These are phyloP conservation scores for Neofusicoccum sp. DNA, from an alignment of 2,329 filamentous ascomycete genomes.

Conservation along the genomic window DNA sequence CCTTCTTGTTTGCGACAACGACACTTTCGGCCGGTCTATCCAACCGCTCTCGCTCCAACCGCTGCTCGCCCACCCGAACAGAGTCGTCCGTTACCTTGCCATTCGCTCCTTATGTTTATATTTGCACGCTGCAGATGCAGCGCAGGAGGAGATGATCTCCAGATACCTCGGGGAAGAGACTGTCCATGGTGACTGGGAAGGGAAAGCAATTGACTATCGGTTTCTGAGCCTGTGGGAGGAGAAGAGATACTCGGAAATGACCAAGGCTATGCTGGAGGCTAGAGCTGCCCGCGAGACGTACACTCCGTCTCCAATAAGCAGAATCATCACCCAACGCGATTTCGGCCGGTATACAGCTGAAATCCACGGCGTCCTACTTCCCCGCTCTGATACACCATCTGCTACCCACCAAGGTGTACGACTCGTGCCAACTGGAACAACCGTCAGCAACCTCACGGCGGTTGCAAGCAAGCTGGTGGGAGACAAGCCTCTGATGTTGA, in stretches of 20 bases:
- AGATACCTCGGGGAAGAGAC: constrained; percentile 63
- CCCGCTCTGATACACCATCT: constrained; percentile 26
- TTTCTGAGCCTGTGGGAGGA: constrained; percentile 68
- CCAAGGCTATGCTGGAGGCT: constrained; percentile 21
- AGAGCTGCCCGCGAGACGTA: neutral
- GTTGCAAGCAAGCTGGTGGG: constrained; percentile 68
- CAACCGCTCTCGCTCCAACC: constrained; percentile 66
- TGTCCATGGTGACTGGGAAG: constrained; percentile 73
- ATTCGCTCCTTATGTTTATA: constrained; percentile 77
- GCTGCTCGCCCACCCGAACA: constrained; percentile 61
- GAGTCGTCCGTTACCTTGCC: constrained; percentile 72
- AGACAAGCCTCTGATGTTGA: constrained; percentile 71
- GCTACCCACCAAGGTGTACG: constrained; percentile 3
- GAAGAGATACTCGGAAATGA: constrained; percentile 47
- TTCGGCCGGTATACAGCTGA: constrained; percentile 21
- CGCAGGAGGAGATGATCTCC: constrained; percentile 68
- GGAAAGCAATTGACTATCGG: constrained; percentile 70
- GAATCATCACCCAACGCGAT: constrained; percentile 5
- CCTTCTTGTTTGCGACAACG: constrained; percentile 72
- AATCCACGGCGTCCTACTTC: constrained; percentile 38
- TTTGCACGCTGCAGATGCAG: constrained; percentile 75
- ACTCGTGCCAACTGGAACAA: constrained; percentile 67
- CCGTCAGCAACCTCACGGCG: constrained; percentile 65
- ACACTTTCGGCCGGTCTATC: constrained; percentile 64
- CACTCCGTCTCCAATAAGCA: neutral